These are phyloP conservation scores for Sarcodon sp. DNA, from an alignment of 768 basidiomycete genomes.

Conservation along the genomic window DNA sequence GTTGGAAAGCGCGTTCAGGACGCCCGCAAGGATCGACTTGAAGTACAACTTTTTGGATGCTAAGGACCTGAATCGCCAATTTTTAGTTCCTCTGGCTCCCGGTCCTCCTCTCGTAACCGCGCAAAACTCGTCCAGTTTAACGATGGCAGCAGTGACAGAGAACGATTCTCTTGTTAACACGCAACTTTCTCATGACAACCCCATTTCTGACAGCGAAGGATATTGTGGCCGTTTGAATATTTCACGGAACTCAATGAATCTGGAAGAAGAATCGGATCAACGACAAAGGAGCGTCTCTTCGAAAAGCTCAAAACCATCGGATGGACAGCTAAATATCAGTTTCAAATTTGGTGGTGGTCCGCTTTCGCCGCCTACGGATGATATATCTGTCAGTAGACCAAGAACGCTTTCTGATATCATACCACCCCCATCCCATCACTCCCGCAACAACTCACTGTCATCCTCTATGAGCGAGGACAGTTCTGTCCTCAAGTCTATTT, in stretches of 20 bases:
- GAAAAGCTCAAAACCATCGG: constrained; percentile 32
- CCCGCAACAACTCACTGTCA: constrained; percentile 31
- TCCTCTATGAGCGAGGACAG: constrained; percentile 22
- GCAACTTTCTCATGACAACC: background rate
- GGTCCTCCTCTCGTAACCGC: constrained; percentile 6
- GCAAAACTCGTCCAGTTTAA: background rate
- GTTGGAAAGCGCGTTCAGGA: constrained; percentile 68
- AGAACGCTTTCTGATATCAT: constrained; percentile 68
- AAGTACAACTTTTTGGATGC: constrained; percentile 26
- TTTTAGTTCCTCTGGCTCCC: constrained; percentile 42
- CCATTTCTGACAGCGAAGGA: background rate
- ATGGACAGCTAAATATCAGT: constrained; percentile 55
- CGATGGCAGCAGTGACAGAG: background rate
- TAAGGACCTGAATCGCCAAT: constrained; percentile 25
- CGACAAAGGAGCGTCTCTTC: constrained; percentile 15
- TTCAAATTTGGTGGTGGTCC: constrained; percentile 64
- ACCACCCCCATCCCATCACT: constrained; percentile 40
- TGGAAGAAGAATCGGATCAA: constrained; percentile 19
- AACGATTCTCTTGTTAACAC: background rate
- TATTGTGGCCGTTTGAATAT: background rate
- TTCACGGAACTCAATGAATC: constrained; percentile 16
- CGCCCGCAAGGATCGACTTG: constrained; percentile 58
- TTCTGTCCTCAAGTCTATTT: constrained; percentile 15
- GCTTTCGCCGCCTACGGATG: constrained; percentile 3
- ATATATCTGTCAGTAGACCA: constrained; percentile 15